Evolutionary conservation across 2,329 filamentous ascomycete genomes (phyloP).

Genomic region (Arachnomyces sp.): DNA sequence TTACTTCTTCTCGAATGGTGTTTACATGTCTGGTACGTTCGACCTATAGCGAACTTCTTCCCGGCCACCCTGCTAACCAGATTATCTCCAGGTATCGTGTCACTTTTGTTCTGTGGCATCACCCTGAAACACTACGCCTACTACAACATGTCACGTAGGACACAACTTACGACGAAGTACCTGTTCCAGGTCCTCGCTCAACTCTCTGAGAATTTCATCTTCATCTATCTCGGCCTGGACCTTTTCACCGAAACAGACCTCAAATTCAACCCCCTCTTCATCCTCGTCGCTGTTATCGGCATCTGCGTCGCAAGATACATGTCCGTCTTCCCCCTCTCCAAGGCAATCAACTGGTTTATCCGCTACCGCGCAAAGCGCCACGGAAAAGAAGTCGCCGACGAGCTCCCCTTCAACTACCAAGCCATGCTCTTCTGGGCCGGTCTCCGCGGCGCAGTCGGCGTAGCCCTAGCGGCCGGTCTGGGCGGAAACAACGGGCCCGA

Average conservation of each 20-base stretch:
- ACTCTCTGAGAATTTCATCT: conserved; percentile 97
- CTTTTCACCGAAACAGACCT: conserved; percentile 85
- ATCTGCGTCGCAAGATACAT: conserved; percentile 90
- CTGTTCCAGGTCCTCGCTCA: conserved; percentile 92
- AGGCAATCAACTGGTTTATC: conserved; percentile 84
- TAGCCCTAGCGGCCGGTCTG: conserved; percentile 83
- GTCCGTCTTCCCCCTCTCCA: conserved; percentile 87
- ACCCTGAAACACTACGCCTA: conserved; percentile 98
- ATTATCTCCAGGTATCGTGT: conserved; percentile 71
- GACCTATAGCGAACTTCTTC: background rate
- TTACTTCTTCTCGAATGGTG: conserved; percentile 95
- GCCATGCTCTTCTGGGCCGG: conserved; percentile 99
- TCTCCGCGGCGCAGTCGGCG: conserved; percentile 86
- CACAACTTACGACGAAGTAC: conserved; percentile 96
- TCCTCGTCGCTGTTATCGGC: conserved; percentile 81
- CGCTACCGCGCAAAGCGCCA: conserved; percentile 71
- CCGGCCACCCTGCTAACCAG: conserved; percentile 10
- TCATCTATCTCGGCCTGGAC: conserved; percentile 93
- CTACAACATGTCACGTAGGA: conserved; percentile 98
- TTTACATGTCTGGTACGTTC: conserved; percentile 82
- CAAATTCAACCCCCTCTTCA: conserved; percentile 88
- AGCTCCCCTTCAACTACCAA: conserved; percentile 89
- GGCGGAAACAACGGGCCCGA: conserved; percentile 73
- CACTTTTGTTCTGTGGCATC: conserved; percentile 92
- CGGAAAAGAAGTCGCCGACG: conserved; percentile 70